Evolutionary conservation across 108 stramenopile species (phyloP).

Genomic region (Heterococcus sp.): DNA sequence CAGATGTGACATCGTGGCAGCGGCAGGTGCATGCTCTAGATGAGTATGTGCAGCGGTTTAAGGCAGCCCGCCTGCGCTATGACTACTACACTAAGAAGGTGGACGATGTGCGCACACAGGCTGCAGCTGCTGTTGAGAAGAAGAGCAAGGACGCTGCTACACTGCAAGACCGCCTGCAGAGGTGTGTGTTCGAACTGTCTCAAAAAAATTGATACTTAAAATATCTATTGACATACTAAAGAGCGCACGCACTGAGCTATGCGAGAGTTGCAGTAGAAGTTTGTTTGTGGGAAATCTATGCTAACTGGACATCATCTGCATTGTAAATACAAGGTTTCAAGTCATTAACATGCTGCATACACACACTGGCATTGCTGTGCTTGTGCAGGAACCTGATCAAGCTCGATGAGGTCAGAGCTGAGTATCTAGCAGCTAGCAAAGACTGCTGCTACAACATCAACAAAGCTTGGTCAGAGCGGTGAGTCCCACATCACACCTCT

Average conservation of each 20-base stretch:
- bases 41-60: neutral
- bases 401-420: neutral
- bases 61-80: neutral
- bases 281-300: no score
- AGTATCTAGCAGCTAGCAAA: neutral
- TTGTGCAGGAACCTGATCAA: conserved; percentile 1
- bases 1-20: neutral
- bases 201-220: no score
- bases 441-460: neutral
- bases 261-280: no score
- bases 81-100: neutral
- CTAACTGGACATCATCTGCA: no score
- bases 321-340: no score
- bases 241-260: no score
- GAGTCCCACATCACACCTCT: neutral
- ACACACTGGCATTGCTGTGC: no score
- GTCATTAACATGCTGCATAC: no score
- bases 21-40: neutral
- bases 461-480: neutral
- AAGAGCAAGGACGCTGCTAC: neutral
- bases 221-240: no score
- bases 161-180: neutral
- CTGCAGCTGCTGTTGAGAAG: neutral
- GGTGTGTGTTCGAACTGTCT: neutral
- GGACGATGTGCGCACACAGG: neutral